A percentile compares a stretch with the other conserved stretches of the same genome.
Evolutionary conservation across 768 basidiomycete genomes (phyloP).

Genomic region (Dendrothele bispora): DNA sequence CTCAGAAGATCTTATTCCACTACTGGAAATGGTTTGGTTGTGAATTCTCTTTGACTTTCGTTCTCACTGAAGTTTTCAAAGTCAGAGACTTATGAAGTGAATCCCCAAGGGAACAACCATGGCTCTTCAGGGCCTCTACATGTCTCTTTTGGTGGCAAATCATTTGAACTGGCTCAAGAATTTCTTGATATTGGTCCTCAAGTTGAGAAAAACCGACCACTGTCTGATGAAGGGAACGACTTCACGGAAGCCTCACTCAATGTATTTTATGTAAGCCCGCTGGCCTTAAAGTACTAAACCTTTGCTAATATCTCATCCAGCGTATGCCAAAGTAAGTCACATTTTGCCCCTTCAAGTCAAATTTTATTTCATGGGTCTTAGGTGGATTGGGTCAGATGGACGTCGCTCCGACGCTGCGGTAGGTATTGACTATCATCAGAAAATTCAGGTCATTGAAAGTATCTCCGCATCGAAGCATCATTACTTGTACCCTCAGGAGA

Average conservation of each 20-base stretch:
- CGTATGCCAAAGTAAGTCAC: not conserved
- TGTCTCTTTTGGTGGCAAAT: slow-evolving; percentile 33
- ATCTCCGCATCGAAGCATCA: too few relatives aligned
- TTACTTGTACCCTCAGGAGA: too few relatives aligned
- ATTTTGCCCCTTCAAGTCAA: not conserved
- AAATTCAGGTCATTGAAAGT: too few relatives aligned
- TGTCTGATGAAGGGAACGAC: slow-evolving; percentile 36
- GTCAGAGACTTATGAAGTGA: slow-evolving; percentile 38
- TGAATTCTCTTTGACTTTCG: not conserved
- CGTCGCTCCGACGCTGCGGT: not conserved
- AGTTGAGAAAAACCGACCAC: slow-evolving; percentile 35
- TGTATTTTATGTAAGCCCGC: slow-evolving; percentile 25
- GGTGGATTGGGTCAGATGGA: not conserved
- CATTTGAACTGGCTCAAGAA: slow-evolving; percentile 31
- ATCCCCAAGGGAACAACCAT: slow-evolving; percentile 26
- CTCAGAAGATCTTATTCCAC: slow-evolving; percentile 40
- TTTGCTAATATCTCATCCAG: not conserved
- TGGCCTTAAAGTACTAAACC: slow-evolving; percentile 28
- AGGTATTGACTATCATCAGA: too few relatives aligned
- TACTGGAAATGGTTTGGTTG: slow-evolving; percentile 42
- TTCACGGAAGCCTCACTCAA: too few relatives aligned
- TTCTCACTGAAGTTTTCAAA: slow-evolving; percentile 8
- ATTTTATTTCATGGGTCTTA: not conserved
- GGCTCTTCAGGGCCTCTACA: slow-evolving; percentile 37
- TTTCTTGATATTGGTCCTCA: slow-evolving; percentile 33